Evolutionary conservation across 345 rosid species (phyloP).

Genomic region (Eucalyptus sp.): DNA sequence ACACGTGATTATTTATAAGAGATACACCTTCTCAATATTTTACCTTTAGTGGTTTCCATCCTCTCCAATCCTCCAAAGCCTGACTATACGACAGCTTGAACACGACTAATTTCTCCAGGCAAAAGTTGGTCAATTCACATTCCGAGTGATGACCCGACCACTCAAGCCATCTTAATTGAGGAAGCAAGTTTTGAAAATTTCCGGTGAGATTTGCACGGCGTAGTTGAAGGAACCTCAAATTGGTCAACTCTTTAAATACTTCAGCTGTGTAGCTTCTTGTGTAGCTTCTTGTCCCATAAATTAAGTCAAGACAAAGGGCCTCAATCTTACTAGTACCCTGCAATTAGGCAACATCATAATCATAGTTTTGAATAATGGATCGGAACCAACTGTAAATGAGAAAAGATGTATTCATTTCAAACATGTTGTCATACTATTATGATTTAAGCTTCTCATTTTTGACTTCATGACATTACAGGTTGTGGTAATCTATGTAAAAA

Average conservation of each 20-base stretch:
- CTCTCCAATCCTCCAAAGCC: rapidly evolving
- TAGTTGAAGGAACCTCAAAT: background rate
- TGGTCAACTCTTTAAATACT: background rate
- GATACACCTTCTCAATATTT: background rate
- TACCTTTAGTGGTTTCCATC: background rate
- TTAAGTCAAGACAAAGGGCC: background rate
- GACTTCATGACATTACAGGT: rapidly evolving
- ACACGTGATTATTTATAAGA: background rate
- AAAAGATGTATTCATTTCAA: background rate
- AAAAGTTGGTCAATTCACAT: background rate
- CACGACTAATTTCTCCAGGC: background rate
- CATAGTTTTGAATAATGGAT: background rate
- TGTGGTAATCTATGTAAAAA: background rate
- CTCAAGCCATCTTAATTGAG: no score
- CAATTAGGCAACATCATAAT: rapidly evolving
- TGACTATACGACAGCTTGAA: no score
- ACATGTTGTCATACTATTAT: background rate
- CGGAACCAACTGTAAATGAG: rapidly evolving
- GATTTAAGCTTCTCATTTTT: background rate
- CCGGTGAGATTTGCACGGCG: rapidly evolving
- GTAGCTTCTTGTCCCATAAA: rapidly evolving
- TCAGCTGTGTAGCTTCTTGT: rapidly evolving
- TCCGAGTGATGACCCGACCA: no score
- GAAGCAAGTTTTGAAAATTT: background rate
- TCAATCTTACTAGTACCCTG: background rate